A percentile compares a stretch with the other conserved stretches of the same genome.
Conservation (phyloP, 441 rosid genomes). For the Gossypium davidsonii region DNA sequence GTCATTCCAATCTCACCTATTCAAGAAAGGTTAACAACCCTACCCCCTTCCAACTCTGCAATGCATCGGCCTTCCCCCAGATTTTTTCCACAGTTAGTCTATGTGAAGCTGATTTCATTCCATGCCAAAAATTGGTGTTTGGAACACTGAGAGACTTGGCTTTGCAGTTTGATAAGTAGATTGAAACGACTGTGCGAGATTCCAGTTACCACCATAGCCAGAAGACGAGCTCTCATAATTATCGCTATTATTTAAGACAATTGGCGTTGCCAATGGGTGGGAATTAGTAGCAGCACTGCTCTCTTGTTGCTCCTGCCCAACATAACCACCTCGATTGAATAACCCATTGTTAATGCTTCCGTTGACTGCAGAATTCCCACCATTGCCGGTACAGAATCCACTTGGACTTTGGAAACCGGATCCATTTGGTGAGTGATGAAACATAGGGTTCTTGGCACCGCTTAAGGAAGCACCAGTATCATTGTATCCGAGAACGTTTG, state of each 20-base stretch:
- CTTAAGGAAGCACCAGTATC: constrained; percentile 9
- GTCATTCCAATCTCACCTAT: constrained; percentile 24
- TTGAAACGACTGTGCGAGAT: constrained; percentile 34
- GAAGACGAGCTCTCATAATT: constrained; percentile 13
- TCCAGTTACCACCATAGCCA: constrained; percentile 42
- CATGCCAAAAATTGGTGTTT: constrained; percentile 81
- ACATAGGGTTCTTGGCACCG: constrained; percentile 11
- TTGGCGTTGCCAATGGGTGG: constrained; percentile 41
- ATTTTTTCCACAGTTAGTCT: background rate
- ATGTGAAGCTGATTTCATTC: constrained; percentile 47
- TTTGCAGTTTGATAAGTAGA: constrained; percentile 49
- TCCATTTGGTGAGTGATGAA: constrained; percentile 22
- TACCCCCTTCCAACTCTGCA: background rate
- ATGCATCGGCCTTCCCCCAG: background rate
- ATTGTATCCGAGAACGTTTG: constrained; percentile 41
- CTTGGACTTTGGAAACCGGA: constrained; percentile 26
- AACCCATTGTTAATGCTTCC: constrained; percentile 28
- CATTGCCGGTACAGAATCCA: constrained; percentile 24
- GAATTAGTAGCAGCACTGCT: constrained; percentile 13
- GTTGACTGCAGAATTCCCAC: constrained; percentile 20
- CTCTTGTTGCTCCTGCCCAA: constrained; percentile 22
- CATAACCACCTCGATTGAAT: constrained; percentile 25
- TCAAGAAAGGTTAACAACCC: constrained; percentile 12
- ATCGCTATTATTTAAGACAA: constrained; percentile 20
- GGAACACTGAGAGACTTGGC: constrained; percentile 57